Percentiles rank a stretch among this genome's conserved stretches.
phyloP scores from a whole-genome alignment of 2,329 filamentous ascomycete genomes.

The Tolypocladium sp. region DNA sequence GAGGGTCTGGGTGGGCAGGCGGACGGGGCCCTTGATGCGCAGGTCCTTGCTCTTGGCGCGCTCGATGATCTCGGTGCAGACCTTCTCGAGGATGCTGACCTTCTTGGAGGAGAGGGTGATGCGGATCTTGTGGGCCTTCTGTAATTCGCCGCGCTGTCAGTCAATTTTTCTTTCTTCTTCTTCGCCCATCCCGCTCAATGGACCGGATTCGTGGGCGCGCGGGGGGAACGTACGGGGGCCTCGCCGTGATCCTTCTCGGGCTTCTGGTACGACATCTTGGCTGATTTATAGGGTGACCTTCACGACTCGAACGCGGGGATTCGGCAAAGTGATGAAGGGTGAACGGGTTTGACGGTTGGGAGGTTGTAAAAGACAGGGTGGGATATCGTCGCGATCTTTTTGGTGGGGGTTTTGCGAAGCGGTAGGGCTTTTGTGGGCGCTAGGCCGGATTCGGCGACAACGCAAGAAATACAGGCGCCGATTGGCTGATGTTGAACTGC shows the following conservation, averaged over 20 bases:
- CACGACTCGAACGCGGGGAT: constrained; percentile 71
- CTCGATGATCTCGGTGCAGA: constrained; percentile 96
- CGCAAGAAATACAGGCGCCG: background rate
- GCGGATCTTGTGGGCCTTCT: constrained; percentile 96
- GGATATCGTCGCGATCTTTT: constrained; percentile 4
- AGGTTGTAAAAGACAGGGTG: background rate
- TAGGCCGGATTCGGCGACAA: constrained; percentile 6
- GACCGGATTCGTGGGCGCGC: background rate
- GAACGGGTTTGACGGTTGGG: constrained; percentile 5
- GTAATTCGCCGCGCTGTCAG: constrained; percentile 3
- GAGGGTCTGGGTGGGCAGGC: constrained; percentile 93
- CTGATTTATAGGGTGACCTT: constrained; percentile 36
- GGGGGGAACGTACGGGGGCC: constrained; percentile 57
- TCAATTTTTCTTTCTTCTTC: background rate
- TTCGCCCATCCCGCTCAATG: background rate
- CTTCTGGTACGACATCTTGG: constrained; percentile 90
- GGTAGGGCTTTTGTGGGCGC: constrained; percentile 12
- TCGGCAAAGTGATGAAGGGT: constrained; percentile 74
- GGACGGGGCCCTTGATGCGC: constrained; percentile 95
- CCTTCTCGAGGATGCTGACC: constrained; percentile 93
- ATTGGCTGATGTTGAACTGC: constrained; percentile 3
- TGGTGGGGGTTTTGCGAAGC: constrained; percentile 9
- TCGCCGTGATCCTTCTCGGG: constrained; percentile 89
- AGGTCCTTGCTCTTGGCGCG: constrained; percentile 98
- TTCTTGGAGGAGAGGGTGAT: constrained; percentile 96